Evolutionary conservation across 2,329 filamentous ascomycete species (phyloP).

Genomic region (Phialocephala subalpina): DNA sequence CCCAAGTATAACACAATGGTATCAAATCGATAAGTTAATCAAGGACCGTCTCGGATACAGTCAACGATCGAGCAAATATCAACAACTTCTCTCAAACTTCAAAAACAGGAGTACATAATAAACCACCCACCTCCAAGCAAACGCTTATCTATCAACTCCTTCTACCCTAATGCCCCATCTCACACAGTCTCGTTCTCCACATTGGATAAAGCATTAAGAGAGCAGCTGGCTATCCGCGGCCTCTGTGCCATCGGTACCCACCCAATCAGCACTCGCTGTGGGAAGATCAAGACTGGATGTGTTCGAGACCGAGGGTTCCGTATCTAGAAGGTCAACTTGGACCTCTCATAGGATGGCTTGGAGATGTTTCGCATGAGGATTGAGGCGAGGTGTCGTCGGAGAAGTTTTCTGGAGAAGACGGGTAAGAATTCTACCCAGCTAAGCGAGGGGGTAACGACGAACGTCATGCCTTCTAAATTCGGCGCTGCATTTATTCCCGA

Average conservation of each 20-base stretch:
- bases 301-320: no score
- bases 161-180: background rate
- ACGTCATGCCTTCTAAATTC: background rate
- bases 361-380: background rate
- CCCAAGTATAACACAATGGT: background rate
- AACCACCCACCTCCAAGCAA: background rate
- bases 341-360: background rate
- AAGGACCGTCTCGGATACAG: background rate
- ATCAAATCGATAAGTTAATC: background rate
- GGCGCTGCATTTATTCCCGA: no score
- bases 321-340: background rate
- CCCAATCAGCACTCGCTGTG: constrained; percentile 1
- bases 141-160: background rate
- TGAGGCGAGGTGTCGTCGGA: background rate
- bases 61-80: background rate
- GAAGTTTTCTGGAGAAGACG: background rate
- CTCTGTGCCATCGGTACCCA: background rate
- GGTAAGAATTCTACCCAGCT: background rate
- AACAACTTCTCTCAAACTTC: background rate
- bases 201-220: background rate
- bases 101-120: background rate
- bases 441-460: background rate
- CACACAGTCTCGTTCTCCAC: background rate
- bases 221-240: background rate
- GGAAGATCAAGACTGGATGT: background rate